Base-by-base conservation (phyloP, 257 asterid genomes). In the Hygrophila difformis region DNA sequence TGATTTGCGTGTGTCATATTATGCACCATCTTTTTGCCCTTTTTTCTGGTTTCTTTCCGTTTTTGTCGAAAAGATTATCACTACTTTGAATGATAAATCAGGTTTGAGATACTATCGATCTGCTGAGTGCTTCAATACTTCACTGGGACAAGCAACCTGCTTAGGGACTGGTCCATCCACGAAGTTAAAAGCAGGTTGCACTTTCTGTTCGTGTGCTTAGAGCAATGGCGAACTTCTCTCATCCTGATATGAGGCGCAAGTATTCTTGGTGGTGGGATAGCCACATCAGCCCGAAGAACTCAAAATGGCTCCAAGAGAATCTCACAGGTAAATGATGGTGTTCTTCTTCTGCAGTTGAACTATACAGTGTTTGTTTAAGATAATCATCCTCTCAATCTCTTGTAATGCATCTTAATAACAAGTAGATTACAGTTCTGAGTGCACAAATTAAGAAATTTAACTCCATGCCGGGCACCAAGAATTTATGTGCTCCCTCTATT, bases 241-340 rank as follows among this genome's bases (percentile, higher is more conserved):
- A 62, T 12, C 68, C 92, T 2, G 92, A 84, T 17, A 74, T 94
- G 12, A 76, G 92, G 56, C 73, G 93, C 28, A 19, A 58, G 74
- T 84, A 84, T 49, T 87, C 97, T 12, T 87, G 97, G 95, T 87
- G 92, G 95, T 84, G 95, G 97, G 97, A 84, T 54, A 84, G 95
- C 78, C 97, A 87, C 70, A 74, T 65, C 36, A 69, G 84, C 82
- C 97, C 97, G 1, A 87, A 81, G 69, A 87, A 84, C 72, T 87
- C 97, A 2, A 87, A 87, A 78, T 84, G 95, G 95, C 97, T 87
- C 65, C 92, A 84, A 59, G 94, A 87, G n/a, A 87, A 87, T 67
- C 88, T 84, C 38, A 66, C 88, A 49, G 95, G 97, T 82, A 8
- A 2, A 17, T 44, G 29, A 18, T 20, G 19, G 19, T 42, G 36